Percentiles rank a stretch among this genome's conserved stretches.
Evolutionary conservation across 495 filamentous ascomycete species (phyloP).

Genomic region (Neurospora sp.): DNA sequence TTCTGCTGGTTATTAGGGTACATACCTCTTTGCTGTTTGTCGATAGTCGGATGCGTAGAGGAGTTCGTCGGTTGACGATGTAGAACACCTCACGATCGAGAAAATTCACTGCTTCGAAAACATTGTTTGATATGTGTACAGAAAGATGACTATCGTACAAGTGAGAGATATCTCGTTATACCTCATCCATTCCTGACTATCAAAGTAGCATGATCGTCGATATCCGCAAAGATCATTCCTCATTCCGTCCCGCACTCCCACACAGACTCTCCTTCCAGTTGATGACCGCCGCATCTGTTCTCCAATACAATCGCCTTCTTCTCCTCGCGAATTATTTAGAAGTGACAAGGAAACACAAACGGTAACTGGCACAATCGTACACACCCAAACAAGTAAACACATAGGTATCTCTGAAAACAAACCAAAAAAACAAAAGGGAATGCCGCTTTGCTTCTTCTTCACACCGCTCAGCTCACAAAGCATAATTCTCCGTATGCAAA

Average conservation of each 20-base stretch:
- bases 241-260: neutral
- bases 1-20: neutral
- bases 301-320: neutral
- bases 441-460: neutral
- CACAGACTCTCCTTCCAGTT: neutral
- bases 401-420: neutral
- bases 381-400: neutral
- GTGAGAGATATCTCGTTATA: neutral
- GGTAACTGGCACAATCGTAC: neutral
- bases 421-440: neutral
- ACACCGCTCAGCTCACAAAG: conserved; percentile 40
- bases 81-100: neutral
- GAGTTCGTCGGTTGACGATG: neutral
- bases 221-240: neutral
- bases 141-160: neutral
- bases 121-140: neutral
- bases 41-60: neutral
- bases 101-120: neutral
- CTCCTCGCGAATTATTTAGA: neutral
- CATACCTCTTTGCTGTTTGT: neutral
- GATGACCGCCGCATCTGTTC: neutral
- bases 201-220: neutral
- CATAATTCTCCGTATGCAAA: conserved; percentile 92
- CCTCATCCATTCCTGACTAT: neutral
- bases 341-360: neutral